Evolutionary conservation across 1,139 yeast species (phyloP), one percentile per base, ranked within the genome.

Genomic region (Blastobotrys apis): DNA sequence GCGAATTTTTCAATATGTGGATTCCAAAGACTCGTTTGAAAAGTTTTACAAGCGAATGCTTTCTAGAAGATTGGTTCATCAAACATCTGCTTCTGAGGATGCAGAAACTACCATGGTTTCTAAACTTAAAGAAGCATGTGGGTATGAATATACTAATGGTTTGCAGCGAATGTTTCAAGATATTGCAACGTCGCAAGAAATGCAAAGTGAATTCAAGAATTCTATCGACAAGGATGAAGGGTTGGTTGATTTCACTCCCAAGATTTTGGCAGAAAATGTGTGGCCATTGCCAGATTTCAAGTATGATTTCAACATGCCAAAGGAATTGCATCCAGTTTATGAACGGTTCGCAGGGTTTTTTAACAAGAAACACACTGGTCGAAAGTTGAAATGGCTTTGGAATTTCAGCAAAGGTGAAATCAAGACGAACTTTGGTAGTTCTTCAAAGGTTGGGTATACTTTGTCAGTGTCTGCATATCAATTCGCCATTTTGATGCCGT

Each of bases 161-260:
- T 84, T 94, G 67, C 87, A 95, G 34, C 84, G 90, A 58, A 94
- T 94, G 99, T 90, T 94, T 66, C 86, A 85, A 60, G 98, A 94
- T 66, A 87, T 94, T 74, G 78, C 84, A 57, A 79, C 94, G 3
- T 87, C 96, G 0, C 80, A 79, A 51, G 94, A 87, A 50, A 73
- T 92, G 63, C 87, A 84, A 56, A 62, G 66, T 16, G 73, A 75
- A 48, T 87, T 88, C 61, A 80, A 75, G 57, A 63, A 63, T 5
- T 58, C 61, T 2, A 62, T 68, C 47, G 59, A 65, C 6, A 62
- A 69, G 37, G 74, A 77, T 25, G 75, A 79, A 47, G 85, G 80
- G 44, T 43, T 53, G n/a, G 49, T 56, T 13, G 73, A 66, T 56
- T 82, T 86, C 60, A 78, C 80, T 38, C 90, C 94, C 22, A 78